Evolutionary conservation across 2,329 filamentous ascomycete species (phyloP), one percentile per base, ranked within the genome.

Genomic region (Trichophyton verrucosum): DNA sequence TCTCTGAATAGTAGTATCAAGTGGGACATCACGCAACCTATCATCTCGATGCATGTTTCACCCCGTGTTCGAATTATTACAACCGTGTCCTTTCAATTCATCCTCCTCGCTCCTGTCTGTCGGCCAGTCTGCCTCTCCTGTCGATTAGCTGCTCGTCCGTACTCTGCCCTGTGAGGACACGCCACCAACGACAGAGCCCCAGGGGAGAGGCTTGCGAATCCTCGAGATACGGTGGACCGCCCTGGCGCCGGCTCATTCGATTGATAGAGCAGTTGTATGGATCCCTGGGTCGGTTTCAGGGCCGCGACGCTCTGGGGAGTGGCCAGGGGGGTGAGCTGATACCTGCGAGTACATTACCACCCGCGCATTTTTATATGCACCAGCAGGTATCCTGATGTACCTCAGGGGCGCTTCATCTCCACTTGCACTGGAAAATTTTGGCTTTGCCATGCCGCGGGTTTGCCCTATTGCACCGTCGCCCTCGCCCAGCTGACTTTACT

Each of bases 401-500:
- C 24, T 55, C 49, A 55, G 49, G 49, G 49, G 49, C 15, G 46
- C 46, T n/a, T 22, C 20, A 49, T 24, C 24, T 55, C 49, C 49
- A 55, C 49, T 36, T 33, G 49, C 24, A 24, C 3, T n/a, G 27
- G 13, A 36, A 55, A 55, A 20, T 55, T 49, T 55, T 55, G 49
- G 24, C 30, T 55, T 55, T 55, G 49, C 49, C 49, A 27, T 36
- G 27, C 27, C 49, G 49, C 49, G 49, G 49, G 24, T 55, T 55
- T 55, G 27, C 49, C 49, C 49, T 55, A 55, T 55, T 27, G 49
- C 49, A 9, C 49, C 49, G 49, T 36, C 49, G 49, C 49, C 49
- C 49, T 55, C 49, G 49, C 49, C 49, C 49, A 55, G 49, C 49
- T 55, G 49, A 55, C 49, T 24, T 47, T 17, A 44, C 40, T 44